Conservation (phyloP, 2,329 filamentous ascomycete genomes). For the Bipolaris sorokiniana region DNA sequence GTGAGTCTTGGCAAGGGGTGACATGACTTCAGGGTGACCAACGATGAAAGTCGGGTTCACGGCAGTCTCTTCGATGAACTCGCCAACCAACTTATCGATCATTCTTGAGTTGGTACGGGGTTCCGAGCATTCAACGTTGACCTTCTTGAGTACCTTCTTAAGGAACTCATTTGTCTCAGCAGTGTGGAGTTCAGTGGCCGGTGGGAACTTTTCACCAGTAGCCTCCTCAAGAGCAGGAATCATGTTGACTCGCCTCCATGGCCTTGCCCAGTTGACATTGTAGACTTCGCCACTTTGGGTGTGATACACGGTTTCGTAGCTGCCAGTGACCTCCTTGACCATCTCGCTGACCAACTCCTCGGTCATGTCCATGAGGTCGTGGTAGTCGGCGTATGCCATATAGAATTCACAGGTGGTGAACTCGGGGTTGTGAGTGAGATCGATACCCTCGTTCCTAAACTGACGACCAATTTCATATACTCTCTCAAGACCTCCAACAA, state of each 20-base stretch:
- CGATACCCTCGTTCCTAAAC: slow-evolving; percentile 92
- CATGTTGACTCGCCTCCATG: slow-evolving; percentile 95
- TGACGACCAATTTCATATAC: slow-evolving; percentile 96
- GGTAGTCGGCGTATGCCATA: slow-evolving; percentile 70
- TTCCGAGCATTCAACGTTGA: slow-evolving; percentile 85
- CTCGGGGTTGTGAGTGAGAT: slow-evolving; percentile 96
- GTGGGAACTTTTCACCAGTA: slow-evolving; percentile 91
- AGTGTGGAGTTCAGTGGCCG: slow-evolving; percentile 87
- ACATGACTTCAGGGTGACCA: slow-evolving; percentile 87
- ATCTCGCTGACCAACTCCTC: slow-evolving; percentile 91
- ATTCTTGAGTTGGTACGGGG: slow-evolving; percentile 94
- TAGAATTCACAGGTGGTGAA: slow-evolving; percentile 99
- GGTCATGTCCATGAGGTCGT: slow-evolving; percentile 88
- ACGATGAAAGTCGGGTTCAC: slow-evolving; percentile 92
- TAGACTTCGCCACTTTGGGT: slow-evolving; percentile 86
- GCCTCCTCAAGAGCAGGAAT: slow-evolving; percentile 90
- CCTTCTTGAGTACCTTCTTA: slow-evolving; percentile 76
- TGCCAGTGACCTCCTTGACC: slow-evolving; percentile 86
- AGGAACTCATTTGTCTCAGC: slow-evolving; percentile 89
- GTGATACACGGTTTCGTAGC: slow-evolving; percentile 83
- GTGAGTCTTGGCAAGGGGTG: slow-evolving; percentile 94
- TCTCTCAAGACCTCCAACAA: slow-evolving; percentile 90
- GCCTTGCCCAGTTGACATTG: slow-evolving; percentile 93
- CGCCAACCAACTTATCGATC: slow-evolving; percentile 90
- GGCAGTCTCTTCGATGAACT: slow-evolving; percentile 93